Base-by-base conservation (phyloP, 345 rosid species). In the Barbarea vulgaris region DNA sequence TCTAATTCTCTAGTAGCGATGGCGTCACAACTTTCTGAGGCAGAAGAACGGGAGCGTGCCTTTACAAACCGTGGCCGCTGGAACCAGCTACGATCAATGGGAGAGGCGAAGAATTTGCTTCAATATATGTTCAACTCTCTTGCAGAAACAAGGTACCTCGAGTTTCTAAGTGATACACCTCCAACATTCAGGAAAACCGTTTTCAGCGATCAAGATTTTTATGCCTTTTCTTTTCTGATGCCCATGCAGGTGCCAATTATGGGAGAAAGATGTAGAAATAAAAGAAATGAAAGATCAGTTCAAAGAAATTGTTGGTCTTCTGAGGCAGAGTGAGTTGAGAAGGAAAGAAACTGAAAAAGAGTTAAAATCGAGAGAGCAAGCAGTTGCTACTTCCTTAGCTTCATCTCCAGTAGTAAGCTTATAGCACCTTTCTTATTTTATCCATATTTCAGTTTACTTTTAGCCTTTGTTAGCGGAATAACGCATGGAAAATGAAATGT, bases 11-110 rank as follows among this genome's bases (percentile, higher is more conserved):
- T 95, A 19, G 97, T 95, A 27, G 88, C 99, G 46, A 95, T 95
- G 99, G 99, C 99, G 64, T 92, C 98, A 73, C 97, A 95, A 81
- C 96, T 95, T 66, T 95, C 98, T 39, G 99, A 95, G 84, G 98
- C 98, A 76, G 97, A 92, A 80, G 98, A 95, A 79, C 81, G 98
- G 34, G 99, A 95, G 59, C 97, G 98, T 64, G 91, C 85, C 28
- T 87, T 95, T 74, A 84, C 89, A 42, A 90, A 50, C 76, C 98
- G 98, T 73, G 99, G 99, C 31, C 97, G 97, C 50, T 95, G 99
- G 99, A 92, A 87, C 85, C 97, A 95, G 80, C 82, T 95, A 81
- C 94, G 97, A 14, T 95, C 98, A 70, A 95, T 95, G 97, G 98
- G 88, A 77, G 98, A 95, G 77, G 98, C 99, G 13, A 95, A 95